phyloP scores from a whole-genome alignment of 2,329 filamentous ascomycete species.

The Bipolaris cookei region DNA sequence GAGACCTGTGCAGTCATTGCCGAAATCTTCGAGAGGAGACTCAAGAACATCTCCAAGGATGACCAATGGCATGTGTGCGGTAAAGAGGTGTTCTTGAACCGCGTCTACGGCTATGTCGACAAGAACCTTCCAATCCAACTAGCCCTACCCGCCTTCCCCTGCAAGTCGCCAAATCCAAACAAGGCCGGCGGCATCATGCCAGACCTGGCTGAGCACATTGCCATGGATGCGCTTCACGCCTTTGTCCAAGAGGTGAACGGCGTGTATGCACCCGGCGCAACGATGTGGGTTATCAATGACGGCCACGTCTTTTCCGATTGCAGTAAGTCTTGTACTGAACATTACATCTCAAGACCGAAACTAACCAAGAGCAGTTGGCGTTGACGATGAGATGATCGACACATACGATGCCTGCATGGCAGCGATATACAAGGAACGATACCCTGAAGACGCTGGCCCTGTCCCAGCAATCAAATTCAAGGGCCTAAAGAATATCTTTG shows the following conservation, averaged over 20 bases:
- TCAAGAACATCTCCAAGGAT: constrained; percentile 38
- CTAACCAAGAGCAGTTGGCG: constrained; percentile 45
- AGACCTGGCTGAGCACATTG: constrained; percentile 54
- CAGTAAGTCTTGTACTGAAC: constrained; percentile 34
- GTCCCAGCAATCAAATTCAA: constrained; percentile 38
- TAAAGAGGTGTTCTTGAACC: constrained; percentile 32
- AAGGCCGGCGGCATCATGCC: constrained; percentile 61
- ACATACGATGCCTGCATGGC: constrained; percentile 49
- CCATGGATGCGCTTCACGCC: constrained; percentile 50
- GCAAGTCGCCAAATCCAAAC: constrained; percentile 64
- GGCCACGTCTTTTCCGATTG: constrained; percentile 53
- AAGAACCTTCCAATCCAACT: constrained; percentile 36
- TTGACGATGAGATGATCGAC: constrained; percentile 54
- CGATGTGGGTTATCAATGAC: constrained; percentile 54
- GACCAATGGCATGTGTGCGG: constrained; percentile 39
- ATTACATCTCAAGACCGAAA: neutral
- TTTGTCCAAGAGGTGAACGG: constrained; percentile 51
- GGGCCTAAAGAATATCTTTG: constrained; percentile 40
- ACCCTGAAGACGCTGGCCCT: constrained; percentile 23
- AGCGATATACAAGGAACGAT: constrained; percentile 46
- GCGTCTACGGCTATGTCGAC: constrained; percentile 37
- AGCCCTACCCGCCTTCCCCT: constrained; percentile 64
- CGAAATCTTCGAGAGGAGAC: constrained; percentile 36
- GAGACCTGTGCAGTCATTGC: constrained; percentile 28
- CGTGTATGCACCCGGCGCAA: constrained; percentile 51